These are phyloP conservation scores for Tribonema minus DNA, from an alignment of 108 stramenopile species.

Conservation along the genomic window DNA sequence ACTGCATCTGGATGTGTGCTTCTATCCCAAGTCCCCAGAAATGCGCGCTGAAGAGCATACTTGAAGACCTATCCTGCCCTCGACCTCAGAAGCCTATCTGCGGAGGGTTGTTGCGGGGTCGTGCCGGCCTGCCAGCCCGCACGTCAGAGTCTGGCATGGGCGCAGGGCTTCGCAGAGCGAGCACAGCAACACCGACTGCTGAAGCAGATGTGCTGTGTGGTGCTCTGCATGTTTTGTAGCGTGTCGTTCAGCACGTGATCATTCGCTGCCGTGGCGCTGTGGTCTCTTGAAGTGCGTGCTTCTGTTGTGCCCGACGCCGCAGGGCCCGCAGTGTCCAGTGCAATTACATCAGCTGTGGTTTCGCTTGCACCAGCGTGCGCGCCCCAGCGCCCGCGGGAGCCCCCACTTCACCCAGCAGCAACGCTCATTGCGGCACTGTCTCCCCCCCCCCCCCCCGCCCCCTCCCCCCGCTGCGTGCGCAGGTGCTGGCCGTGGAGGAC, in stretches of 20 bases:
- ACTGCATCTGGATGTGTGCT: no score
- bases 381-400: background rate
- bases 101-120: no score
- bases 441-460: background rate
- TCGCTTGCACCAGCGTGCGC: background rate
- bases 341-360: background rate
- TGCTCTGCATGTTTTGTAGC: no score
- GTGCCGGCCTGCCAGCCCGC: no score
- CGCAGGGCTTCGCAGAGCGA: no score
- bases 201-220: no score
- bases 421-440: background rate
- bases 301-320: background rate
- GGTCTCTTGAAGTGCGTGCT: background rate
- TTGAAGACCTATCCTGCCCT: no score
- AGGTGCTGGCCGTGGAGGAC: constrained; percentile 15
- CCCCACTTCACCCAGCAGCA: background rate
- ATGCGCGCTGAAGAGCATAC: no score
- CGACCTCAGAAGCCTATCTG: no score
- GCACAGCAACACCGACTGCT: no score
- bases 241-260: background rate
- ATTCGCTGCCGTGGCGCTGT: background rate
- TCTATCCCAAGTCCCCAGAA: no score
- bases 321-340: background rate
- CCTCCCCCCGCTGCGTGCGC: background rate
- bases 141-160: no score